Conservation (phyloP, 2,329 filamentous ascomycete genomes). For the Monilinia polystroma region DNA sequence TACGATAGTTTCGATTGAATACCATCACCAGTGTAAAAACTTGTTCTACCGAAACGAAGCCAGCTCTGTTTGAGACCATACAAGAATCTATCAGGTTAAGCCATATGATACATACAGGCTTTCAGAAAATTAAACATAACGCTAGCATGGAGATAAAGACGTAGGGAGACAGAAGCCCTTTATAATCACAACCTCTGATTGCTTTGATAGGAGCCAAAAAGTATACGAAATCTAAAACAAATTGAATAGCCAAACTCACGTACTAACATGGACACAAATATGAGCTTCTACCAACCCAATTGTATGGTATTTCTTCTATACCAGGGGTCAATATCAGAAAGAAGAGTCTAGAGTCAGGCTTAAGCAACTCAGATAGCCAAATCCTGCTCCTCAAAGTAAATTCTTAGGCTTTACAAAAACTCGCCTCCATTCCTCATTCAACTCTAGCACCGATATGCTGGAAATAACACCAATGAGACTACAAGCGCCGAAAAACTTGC, state of each 20-base stretch:
- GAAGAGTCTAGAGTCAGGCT: not conserved
- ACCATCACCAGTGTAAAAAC: not conserved
- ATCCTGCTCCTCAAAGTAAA: not conserved
- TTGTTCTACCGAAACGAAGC: not conserved
- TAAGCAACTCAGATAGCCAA: not conserved
- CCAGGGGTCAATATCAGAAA: not conserved
- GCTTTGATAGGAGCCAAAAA: not conserved
- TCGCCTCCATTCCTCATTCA: not conserved
- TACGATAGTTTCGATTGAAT: not conserved
- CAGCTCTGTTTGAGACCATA: not conserved
- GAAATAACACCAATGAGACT: not conserved
- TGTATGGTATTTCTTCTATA: not conserved
- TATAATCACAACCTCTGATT: not conserved
- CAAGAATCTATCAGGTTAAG: not conserved
- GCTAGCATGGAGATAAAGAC: not conserved
- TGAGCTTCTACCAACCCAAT: not conserved
- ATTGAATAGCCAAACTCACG: not conserved
- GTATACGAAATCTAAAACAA: not conserved
- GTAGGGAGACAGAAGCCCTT: not conserved
- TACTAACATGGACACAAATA: not conserved
- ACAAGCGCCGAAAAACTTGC: not conserved
- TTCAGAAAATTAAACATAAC: not conserved
- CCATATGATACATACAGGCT: not conserved
- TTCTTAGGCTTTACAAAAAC: not conserved
- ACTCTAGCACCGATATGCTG: not conserved